Evolutionary conservation across 148 eudicot genomes (phyloP), one percentile per base, ranked within the genome.

Genomic region (Fallopia convolvulus): DNA sequence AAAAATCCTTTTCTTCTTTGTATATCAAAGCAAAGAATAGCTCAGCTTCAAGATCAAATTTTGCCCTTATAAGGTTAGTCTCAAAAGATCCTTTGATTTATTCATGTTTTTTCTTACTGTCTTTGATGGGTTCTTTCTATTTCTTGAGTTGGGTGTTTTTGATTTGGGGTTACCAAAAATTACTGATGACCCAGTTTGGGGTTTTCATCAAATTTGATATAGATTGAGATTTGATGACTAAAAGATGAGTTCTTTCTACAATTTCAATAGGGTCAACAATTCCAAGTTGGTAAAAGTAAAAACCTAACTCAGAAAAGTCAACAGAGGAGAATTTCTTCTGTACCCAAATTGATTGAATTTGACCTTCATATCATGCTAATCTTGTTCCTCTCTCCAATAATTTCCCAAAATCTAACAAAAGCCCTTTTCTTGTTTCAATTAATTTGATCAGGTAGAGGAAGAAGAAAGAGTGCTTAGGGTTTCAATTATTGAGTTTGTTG

Each of bases 281-380:
- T 49, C 56, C 56, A 17, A 17, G 6, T 52, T 52, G 56, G 17
- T 52, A 2, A 52, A 52, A 52, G 56, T 52, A 52, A 20, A 63
- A 26, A 30, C 18, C 70, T 26, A 63, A 0, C 6, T 14, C 17
- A 26, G 70, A 63, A 63, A 63, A 26, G 70, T 63, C 39, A 63
- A 32, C 17, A 63, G 12, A 63, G 70, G 39, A 63, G 40, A 68
- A 36, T 13, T 39, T 23, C 46, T 17, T 68, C 30, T 39, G 70
- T 10, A 61, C 70, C 70, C 36, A 61, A 61, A 61, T 68, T 68
- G 42, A 68, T 39, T 68, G 72, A 14, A 68, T 58, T 66, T 63
- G 46, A 68, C 44, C 44, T 55, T 36, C n/a, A 36, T 68, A 3
- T 36, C 72, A 39, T 33, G 1, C 21, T 30, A 5, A 61, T 61